Conservation (phyloP, 2,329 filamentous ascomycete species). For the Gremmenia infestans region DNA sequence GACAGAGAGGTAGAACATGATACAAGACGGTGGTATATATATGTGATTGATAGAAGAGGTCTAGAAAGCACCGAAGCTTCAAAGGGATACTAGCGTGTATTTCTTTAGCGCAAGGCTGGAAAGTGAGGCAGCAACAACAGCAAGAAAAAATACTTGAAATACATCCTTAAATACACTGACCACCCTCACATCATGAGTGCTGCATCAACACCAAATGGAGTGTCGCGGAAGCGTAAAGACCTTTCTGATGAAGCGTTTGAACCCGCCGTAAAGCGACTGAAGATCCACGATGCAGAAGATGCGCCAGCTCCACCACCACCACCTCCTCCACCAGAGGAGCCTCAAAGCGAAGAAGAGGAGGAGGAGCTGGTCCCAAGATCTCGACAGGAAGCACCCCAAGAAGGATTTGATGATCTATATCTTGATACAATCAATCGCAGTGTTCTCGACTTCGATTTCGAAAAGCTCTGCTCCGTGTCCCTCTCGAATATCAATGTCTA, state of each 20-base stretch:
- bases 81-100: neutral
- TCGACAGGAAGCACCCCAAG: slow-evolving; percentile 72
- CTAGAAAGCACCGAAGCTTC: neutral
- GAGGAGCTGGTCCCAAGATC: slow-evolving; percentile 36
- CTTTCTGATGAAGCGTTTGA: slow-evolving; percentile 3
- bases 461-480: slow-evolving; percentile 94
- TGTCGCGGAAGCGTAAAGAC: slow-evolving; percentile 11
- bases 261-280: slow-evolving; percentile 8
- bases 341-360: slow-evolving; percentile 33
- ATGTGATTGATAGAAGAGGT: neutral
- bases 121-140: neutral
- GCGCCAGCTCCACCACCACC: slow-evolving; percentile 20
- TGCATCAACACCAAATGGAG: slow-evolving; percentile 6
- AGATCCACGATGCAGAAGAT: slow-evolving; percentile 5
- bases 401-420: slow-evolving; percentile 92
- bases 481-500: slow-evolving; percentile 99
- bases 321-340: slow-evolving; percentile 27
- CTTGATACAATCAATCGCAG: slow-evolving; percentile 94
- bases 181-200: neutral
- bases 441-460: slow-evolving; percentile 96
- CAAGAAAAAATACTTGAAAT: neutral
- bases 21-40: neutral
- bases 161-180: neutral
- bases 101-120: neutral
- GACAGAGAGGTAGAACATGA: neutral